Evolutionary conservation across 192 early-diverging fungal species (phyloP), one percentile per base, ranked within the genome.

Genomic region (Podila minutissima): DNA sequence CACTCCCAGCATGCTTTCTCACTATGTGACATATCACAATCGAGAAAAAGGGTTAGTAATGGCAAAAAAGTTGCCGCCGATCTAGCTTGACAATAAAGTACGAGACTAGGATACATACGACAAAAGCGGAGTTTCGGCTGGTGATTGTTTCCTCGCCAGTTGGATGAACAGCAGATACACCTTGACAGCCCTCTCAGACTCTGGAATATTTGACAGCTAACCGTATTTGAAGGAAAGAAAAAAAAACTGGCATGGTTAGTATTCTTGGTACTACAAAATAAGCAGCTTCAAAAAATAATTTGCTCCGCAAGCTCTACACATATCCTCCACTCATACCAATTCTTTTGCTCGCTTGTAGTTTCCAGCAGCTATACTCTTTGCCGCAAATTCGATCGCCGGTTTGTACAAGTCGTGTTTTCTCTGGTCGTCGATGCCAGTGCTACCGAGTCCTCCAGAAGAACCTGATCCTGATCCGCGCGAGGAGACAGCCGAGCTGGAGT

Each of bases 1-100:
- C 57, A 59, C 53, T 69, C 68, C 74, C 74, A 76, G 33, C 59
- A 76, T 15, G 67, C 0, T 20, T 76, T 65, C 28, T 76, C 74
- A 11, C 68, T 70, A 66, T 15, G 22, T 62, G 22, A 22, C 0
- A 31, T 13, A 61, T 33, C 59, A 61, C 24, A 59, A 46, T 15
- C 29, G 15, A 65, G 37, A 46, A 58, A 6, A 55, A 19, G 20
- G 19, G 58, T 24, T 3, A 59, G 35, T 12, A 8, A 48, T 66
- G 50, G 19, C 28, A 51, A 2, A 33, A 29, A 55, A 1, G 53
- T 22, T 58, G 22, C 20, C 3, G 19, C n/a, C 35, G 32, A 51
- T 26, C 20, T 2, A 51, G 7, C 19, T 49, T 28, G 28, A 48
- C 19, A 19, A 26, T 38, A 26, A 48, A 65, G 13, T 26, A 41